Evolutionary conservation across 208 protist species (phyloP), one percentile per base, ranked within the genome.

Genomic region (Herpetomonas tarakana): DNA sequence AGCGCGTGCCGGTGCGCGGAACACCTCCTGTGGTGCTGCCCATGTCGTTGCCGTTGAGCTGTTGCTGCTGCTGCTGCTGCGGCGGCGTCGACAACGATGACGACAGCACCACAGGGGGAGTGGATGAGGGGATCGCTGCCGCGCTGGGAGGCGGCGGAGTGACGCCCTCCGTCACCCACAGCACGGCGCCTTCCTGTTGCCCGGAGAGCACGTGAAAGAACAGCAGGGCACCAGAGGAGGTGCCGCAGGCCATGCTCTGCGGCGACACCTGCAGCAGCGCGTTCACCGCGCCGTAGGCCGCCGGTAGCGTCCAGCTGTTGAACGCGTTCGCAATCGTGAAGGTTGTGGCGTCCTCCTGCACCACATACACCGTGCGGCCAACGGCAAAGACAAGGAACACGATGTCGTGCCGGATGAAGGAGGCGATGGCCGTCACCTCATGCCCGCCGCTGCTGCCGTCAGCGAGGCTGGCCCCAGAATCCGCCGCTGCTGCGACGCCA

Each of bases 151-250:
- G 4, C 14, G 65, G 65, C 29, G 30, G 54, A 6, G 72, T 58
- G 21, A 65, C 44, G 9, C 51, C 26, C 16, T 93, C 88, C 7
- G 54, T 60, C 39, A 79, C 76, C 71, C 81, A 91, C 35, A 89
- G 76, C 25, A 79, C 66, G 1, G 82, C 78, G n/a, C 88, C 84
- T 27, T 88, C 84, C 65, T 91, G 81, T 9, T 73, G 45, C 35
- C 87, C 88, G n/a, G 76, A 80, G 28, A 91, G 64, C 0, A 91
- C 66, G 58, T 91, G 80, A 67, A 85, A 94, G 50, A 90, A 81
- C 21, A 91, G 54, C 1, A 94, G 57, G 18, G 88, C 83, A 19
- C 88, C 88, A 7, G 78, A 81, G 9, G 75, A 71, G 11, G 82
- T 90, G 46, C 77, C 84, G 62, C 81, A 90, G 1, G 71, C 84